These are phyloP conservation scores for Chenopodium berlandieri DNA, from an alignment of 148 eudicot genomes.

Conservation along the genomic window DNA sequence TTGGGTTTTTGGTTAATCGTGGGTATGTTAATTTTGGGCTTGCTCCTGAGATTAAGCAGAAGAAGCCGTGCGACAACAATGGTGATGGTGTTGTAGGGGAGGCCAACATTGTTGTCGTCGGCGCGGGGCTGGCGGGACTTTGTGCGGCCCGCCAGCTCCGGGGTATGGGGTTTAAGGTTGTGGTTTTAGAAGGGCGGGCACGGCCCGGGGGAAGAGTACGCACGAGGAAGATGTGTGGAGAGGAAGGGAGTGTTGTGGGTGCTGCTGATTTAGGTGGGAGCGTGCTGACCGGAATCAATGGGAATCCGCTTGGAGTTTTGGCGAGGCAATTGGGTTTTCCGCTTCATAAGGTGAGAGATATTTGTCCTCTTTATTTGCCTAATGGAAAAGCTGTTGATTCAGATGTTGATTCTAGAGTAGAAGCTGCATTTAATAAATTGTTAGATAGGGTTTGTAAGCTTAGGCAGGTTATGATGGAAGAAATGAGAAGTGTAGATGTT, in stretches of 20 bases:
- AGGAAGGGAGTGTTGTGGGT: constrained; percentile 39
- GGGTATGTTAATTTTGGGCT: constrained; percentile 91
- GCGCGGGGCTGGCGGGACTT: constrained; percentile 84
- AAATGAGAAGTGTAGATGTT: constrained; percentile 71
- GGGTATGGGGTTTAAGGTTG: constrained; percentile 75
- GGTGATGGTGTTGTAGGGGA: constrained; percentile 12
- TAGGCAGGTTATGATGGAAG: constrained; percentile 88
- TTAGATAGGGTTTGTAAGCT: constrained; percentile 97
- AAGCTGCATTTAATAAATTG: constrained; percentile 74
- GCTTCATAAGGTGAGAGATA: constrained; percentile 91
- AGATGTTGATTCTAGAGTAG: constrained; percentile 71
- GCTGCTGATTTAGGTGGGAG: constrained; percentile 96
- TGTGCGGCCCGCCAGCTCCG: constrained; percentile 75
- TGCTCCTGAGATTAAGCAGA: constrained; percentile 45
- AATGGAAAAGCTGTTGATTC: constrained; percentile 74
- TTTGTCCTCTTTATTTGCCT: constrained; percentile 88
- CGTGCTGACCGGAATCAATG: constrained; percentile 90
- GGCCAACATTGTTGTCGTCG: constrained; percentile 56
- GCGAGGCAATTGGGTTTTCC: constrained; percentile 87
- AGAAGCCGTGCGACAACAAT: not conserved
- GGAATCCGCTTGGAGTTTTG: constrained; percentile 87
- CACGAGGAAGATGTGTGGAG: constrained; percentile 57
- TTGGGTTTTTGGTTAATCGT: constrained; percentile 55
- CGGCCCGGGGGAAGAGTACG: constrained; percentile 88
- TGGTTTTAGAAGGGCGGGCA: constrained; percentile 67